Base-by-base conservation (phyloP, 169 alveolate species). In the Cryptosporidium meleagridis region DNA sequence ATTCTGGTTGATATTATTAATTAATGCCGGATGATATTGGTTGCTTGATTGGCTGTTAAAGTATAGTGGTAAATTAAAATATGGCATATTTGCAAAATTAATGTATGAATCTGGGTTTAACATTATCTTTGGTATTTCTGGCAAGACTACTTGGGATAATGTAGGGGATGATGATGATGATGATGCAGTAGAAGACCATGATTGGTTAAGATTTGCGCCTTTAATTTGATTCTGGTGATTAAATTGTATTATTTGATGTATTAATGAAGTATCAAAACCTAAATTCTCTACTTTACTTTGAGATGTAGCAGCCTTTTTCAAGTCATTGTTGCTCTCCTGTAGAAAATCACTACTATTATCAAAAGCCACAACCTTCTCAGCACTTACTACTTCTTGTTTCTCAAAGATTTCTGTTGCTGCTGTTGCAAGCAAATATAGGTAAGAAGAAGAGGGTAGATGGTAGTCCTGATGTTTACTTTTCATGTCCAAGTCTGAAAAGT, bases 341-440 rank as follows among this genome's bases (percentile, higher is more conserved):
- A 55, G 67, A 55, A 55, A 26, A 1, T 26, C 18, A n/a, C 23
- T 55, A 55, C 7, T 55, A 14, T 12, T 48, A 48, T 18, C n/a
- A 69, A 53, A 31, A 29, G 31, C 29, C 68, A 23, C 85, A 9
- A 45, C 58, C 39, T 44, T 26, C 26, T 44, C 58, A 23, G 71
- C 33, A 71, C 23, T 29, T 9, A 51, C 48, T 2, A 51, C 33
- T 45, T 80, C 75, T 33, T 80, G 70, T 45, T 80, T 48, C 23
- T 80, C 89, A 37, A 80, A 59, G 26, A 80, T 44, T 33, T 80
- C 89, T 14, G 75, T 44, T 37, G 89, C 89, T 5, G 68, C 89
- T 26, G 59, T 39, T 12, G 89, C 89, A 21, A 80, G 75, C 7
- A 80, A 23, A 80, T 80, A 65, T 7, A 80, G 52, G 59, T 53